Base-by-base conservation (phyloP, 495 filamentous ascomycete species). In the Tuber umbilicatum region DNA sequence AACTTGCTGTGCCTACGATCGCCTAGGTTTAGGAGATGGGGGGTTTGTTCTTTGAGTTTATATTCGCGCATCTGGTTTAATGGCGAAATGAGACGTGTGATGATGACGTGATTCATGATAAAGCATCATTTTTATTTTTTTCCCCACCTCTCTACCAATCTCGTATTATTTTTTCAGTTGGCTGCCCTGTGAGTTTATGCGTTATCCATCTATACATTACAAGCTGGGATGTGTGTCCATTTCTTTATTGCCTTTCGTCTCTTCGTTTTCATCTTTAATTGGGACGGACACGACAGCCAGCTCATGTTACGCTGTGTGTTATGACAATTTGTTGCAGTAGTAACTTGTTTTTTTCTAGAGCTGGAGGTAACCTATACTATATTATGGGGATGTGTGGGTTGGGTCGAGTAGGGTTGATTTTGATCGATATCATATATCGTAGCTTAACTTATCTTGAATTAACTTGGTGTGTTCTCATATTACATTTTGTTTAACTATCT, bases 101-200 rank as follows among this genome's bases (percentile, higher is more conserved):
- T 27, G 55, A 64, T 64, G 55, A 64, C 27, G 55, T 35, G 55
- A 31, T 64, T 64, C 55, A 64, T 64, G 55, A 64, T 35, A 64
- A 64, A 64, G 55, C 55, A 64, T 64, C 35, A 35, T 35, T 64
- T 64, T 64, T 31, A 64, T 64, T 64, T 31, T 27, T 31, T 31
- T 31, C n/a, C 31, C n/a, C 55, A 19, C 35, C 31, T 35, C 14
- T 17, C 55, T 64, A 35, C 27, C 55, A 17, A 35, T 35, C 31
- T 64, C 55, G 14, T 64, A 64, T 64, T 64, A 35, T 17, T 35
- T 35, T 27, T 64, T 64, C 31, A 35, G 55, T 17, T 64, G 55
- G 55, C 35, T 12, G 55, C 55, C 35, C 55, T 5, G 14, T 64
- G 55, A 64, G 55, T 35, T 27, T 64, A 64, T 64, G 12, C 55